Evolutionary conservation across 139 green algal genomes (phyloP), one percentile per base, ranked within the genome.

Genomic region (Nannochloris sp.): DNA sequence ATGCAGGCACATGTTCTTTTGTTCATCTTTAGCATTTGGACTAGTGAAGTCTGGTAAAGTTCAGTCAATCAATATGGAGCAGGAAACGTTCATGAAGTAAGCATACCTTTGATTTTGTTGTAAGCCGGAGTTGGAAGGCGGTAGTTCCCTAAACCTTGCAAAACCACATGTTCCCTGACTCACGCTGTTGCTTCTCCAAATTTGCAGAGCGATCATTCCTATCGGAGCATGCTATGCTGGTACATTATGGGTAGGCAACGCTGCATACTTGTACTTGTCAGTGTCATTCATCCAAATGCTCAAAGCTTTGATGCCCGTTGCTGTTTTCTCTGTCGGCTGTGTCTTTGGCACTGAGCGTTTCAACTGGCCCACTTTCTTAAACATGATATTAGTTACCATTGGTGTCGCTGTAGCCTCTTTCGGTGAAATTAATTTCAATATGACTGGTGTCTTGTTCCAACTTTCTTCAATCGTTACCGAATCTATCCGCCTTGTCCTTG

Each of bases 1-100:
- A 19, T 90, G 81, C 38, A 77, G 74, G 85, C 90, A 96, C 80
- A 95, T 95, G 90, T 51, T 77, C 15, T 96, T 95, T 75, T 97
- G 87, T 71, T 85, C 85, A 15, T 54, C 33, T 2, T 67, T 95
- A 0, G 89, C 82, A 4, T 68, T 89, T 34, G 66, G 71, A 27
- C 30, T 92, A 4, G 81, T 88, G 4, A 64, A 60, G 15, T 34
- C 32, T 3, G 65, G 37, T 56, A 85, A 85, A 3, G 78, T 85
- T 55, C 84, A 85, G 39, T 72, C 56, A 1, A 77, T 87, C 53
- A 84, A 88, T 61, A 83, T 92, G 60, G 31, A 29, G 7, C 32
- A 35, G 42, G 55, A 82, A 25, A 81, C 71, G 4, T 89, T 86
- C 48, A 14, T 81, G 36, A 72, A 62, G 38, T 65, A 23, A n/a